Base-by-base conservation (phyloP, 768 basidiomycete genomes). In the Collybia sp. region DNA sequence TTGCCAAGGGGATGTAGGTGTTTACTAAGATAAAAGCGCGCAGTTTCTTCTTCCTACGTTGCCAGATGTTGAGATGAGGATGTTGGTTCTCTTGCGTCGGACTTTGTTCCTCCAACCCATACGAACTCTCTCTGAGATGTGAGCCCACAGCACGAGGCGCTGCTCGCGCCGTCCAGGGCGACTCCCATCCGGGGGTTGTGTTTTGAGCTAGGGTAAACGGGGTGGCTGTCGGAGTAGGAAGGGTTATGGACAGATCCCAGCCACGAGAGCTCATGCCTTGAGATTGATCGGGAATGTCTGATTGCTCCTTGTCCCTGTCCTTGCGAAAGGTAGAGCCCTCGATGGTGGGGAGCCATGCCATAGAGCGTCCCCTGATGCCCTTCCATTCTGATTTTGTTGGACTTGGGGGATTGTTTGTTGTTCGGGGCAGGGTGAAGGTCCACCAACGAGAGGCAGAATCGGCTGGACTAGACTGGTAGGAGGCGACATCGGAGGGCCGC, bases 1-100 rank as follows among this genome's bases (percentile, higher is more conserved):
- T 44, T 53, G 90, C 90, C 69, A 93, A 58, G 42, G 90, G 90
- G 43, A 89, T 85, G 60, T 89, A 89, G 44, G 76, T 64, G 53
- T 92, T 88, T 41, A 74, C 77, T 36, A 93, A 66, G 48, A 90
- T 77, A 55, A 88, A 93, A 8, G 68, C 61, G 40, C 85, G 76
- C 40, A 86, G 54, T 36, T 72, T 68, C 55, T 80, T 83, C 58
- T 59, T 63, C 32, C 69, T 58, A 43, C 55, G 55, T 16, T 54
- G 50, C 66, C 69, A 70, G n/a, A 47, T 53, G 2, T 56, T 62
- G 13, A 53, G 44, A 35, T 58, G 43, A 48, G 65, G 56, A 6
- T 52, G 51, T 31, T 51, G 64, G 18, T 50, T 54, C 12, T 56
- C 52, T 3, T 66, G 58, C 12, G 58, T 51, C 4, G 58, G 54